Conservation (phyloP, 768 basidiomycete genomes). For the Xanthoconium stramineum region DNA sequence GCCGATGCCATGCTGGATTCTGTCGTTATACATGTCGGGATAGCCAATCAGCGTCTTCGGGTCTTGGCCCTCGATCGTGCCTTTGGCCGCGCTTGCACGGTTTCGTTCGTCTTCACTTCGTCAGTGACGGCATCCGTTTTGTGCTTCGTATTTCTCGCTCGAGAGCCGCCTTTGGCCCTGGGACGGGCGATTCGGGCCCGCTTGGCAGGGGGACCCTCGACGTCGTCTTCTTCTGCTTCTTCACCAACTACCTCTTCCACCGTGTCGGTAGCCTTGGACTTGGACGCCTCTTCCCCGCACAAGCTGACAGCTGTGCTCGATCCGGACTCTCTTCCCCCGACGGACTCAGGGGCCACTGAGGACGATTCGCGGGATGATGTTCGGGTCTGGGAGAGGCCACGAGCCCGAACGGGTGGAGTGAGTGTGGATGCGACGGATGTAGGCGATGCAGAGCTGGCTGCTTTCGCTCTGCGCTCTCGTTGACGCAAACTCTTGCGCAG, state of each 20-base stretch:
- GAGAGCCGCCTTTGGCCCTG: slow-evolving; percentile 23
- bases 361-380: slow-evolving; percentile 25
- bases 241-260: slow-evolving; percentile 13
- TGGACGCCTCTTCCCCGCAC: slow-evolving; percentile 26
- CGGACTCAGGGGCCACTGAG: slow-evolving; percentile 24
- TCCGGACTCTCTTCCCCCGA: slow-evolving; percentile 27
- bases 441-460: slow-evolving; percentile 19
- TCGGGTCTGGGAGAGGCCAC: slow-evolving; percentile 18
- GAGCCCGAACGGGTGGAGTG: slow-evolving; percentile 23
- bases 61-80: slow-evolving; percentile 28
- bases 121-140: slow-evolving; percentile 10
- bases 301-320: slow-evolving; percentile 34
- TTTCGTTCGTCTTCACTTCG: slow-evolving; percentile 14
- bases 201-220: slow-evolving; percentile 17
- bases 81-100: slow-evolving; percentile 30
- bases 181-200: slow-evolving; percentile 17
- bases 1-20: slow-evolving; percentile 8
- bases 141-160: slow-evolving; percentile 18
- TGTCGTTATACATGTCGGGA: slow-evolving; percentile 7
- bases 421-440: slow-evolving; percentile 29
- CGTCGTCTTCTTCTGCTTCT: slow-evolving; percentile 14
- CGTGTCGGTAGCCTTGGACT: slow-evolving; percentile 16
- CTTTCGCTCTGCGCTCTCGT: slow-evolving; percentile 25
- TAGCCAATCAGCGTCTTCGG: slow-evolving; percentile 28
- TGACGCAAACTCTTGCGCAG: slow-evolving; percentile 32